Base-by-base conservation (phyloP, 2,329 filamentous ascomycete genomes). In the Emmonsiellopsis sp. region DNA sequence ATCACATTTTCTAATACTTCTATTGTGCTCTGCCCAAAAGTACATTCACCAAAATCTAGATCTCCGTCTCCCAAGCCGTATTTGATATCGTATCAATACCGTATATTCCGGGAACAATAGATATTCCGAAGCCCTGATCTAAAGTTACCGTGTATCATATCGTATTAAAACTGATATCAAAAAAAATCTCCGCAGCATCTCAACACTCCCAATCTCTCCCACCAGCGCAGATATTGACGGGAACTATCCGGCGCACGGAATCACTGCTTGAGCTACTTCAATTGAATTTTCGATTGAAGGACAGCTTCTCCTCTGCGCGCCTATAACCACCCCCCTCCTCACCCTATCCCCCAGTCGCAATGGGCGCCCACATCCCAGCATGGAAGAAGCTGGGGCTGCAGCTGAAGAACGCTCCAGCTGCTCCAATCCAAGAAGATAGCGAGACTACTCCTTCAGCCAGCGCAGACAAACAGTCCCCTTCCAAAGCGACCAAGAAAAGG, bases 381-480 rank as follows among this genome's bases (percentile, higher is more conserved):
- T 84, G 81, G 81, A 81, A 81, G 64, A 72, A 76, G 61, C 69
- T 84, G 52, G 81, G 81, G 40, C 69, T 84, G 55, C 80, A 80
- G 66, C 68, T 84, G 59, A 83, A 81, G 65, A 76, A 74, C 62
- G 73, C 74, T 42, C 69, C 74, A 49, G 55, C 57, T 14, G 48
- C 55, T 7, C 17, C 34, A 5, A 17, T 5, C 7, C 13, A 44
- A 14, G 21, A 21, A 42, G 21, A 14, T 34, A 31, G n/a, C 34
- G 42, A 27, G 3, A 27, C 5, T 27, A 27, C 34, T 49, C 32
- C 14, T 10, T 21, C 36, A n/a, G 34, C 21, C 13, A 14, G 6
- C 40, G 36, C 10, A 21, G 21, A 40, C 40, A 31, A 17, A 6
- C 17, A 14, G 10, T 52, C 34, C 31, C 50, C 42, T 6, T 32